These are phyloP conservation scores for Asterionellopsis glacialis DNA, from an alignment of 108 stramenopile genomes.

Conservation along the genomic window DNA sequence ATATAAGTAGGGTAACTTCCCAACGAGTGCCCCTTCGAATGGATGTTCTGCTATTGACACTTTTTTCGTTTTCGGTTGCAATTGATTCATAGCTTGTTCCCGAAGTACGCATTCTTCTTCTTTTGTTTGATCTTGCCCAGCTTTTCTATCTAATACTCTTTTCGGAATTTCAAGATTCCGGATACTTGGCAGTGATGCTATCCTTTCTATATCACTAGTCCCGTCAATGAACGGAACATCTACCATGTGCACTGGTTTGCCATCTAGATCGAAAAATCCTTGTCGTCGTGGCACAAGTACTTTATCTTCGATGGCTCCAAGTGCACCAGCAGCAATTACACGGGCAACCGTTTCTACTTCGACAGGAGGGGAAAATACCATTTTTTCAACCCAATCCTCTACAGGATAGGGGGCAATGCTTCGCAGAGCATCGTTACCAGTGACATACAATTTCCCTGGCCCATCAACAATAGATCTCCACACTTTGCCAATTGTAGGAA, in stretches of 20 bases:
- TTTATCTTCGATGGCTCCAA: background rate
- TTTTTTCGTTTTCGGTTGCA: too few relatives aligned
- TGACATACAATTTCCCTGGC: constrained; percentile 5
- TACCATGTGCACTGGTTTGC: constrained; percentile 9
- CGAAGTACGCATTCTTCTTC: too few relatives aligned
- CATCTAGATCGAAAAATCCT: constrained; percentile 10
- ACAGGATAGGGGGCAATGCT: background rate
- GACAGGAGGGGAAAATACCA: constrained; percentile 7
- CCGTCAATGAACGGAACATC: constrained; percentile 17
- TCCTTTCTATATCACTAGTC: constrained; percentile 7
- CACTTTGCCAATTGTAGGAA: constrained; percentile 11
- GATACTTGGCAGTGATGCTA: background rate
- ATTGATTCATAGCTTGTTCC: too few relatives aligned
- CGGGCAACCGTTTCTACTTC: constrained; percentile 13
- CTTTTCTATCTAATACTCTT: too few relatives aligned
- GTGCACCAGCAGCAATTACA: constrained; percentile 3
- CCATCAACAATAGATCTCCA: constrained; percentile 10
- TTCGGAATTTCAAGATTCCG: background rate
- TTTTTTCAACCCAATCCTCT: constrained; percentile 18
- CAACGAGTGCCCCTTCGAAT: background rate
- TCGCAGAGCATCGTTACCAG: constrained; percentile 8
- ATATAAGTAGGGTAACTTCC: constrained; percentile 10
- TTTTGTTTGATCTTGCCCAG: too few relatives aligned
- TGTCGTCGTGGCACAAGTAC: constrained; percentile 9
- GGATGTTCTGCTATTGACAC: too few relatives aligned